These are phyloP conservation scores for Aurinia saxatilis DNA, from an alignment of 345 rosid genomes.

Conservation along the genomic window DNA sequence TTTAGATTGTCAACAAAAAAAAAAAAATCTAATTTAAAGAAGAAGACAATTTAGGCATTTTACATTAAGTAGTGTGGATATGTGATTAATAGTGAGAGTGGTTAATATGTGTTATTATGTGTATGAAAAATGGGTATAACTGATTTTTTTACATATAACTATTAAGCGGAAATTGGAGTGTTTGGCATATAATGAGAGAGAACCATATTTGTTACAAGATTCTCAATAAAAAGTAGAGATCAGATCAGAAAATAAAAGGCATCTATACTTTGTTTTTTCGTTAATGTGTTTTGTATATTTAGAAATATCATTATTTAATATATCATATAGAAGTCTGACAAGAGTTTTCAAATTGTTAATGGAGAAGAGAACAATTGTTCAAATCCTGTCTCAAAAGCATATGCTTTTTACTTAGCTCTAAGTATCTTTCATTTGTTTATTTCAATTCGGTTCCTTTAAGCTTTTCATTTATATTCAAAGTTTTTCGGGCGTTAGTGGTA, in stretches of 20 bases:
- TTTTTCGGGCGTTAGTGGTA: too few relatives aligned
- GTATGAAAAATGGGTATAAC: too few relatives aligned
- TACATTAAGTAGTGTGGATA: too few relatives aligned
- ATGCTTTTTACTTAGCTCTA: conserved; percentile 20
- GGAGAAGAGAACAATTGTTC: conserved; percentile 24
- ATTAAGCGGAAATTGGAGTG: too few relatives aligned
- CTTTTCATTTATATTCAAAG: too few relatives aligned
- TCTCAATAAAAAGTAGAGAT: conserved; percentile 18
- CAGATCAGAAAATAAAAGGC: conserved; percentile 17
- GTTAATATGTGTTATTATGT: too few relatives aligned
- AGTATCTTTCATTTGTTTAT: conserved; percentile 18
- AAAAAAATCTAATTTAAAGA: too few relatives aligned
- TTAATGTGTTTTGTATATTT: neutral
- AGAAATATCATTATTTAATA: neutral
- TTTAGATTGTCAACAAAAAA: too few relatives aligned
- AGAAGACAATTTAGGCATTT: too few relatives aligned
- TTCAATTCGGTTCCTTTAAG: neutral
- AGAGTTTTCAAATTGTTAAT: conserved; percentile 22
- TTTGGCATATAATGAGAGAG: conserved; percentile 3
- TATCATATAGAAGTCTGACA: conserved; percentile 7
- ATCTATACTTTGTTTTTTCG: conserved; percentile 20
- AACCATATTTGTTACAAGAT: conserved; percentile 3
- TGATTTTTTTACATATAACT: neutral
- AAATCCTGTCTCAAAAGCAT: conserved; percentile 15
- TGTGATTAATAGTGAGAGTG: too few relatives aligned